phyloP scores from a whole-genome alignment of 805 yeast species.

The Hanseniaspora meyeri region DNA sequence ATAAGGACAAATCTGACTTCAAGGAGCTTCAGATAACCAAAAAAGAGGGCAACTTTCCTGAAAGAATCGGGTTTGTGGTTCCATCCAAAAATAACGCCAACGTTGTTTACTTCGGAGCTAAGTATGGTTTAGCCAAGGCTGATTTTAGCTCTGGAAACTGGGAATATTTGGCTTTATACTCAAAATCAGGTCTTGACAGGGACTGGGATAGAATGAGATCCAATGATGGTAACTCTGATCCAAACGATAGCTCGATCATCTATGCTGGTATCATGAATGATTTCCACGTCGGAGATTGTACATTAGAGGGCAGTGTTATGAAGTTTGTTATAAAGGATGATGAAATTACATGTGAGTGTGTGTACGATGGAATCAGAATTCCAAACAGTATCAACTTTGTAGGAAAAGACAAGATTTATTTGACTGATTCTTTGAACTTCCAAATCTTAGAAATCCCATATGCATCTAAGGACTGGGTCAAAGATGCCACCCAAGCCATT shows the following conservation, averaged over 20 bases:
- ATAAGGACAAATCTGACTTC: conserved; percentile 17
- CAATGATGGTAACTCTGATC: conserved; percentile 74
- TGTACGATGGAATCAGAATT: conserved; percentile 33
- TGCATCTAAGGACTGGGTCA: conserved; percentile 31
- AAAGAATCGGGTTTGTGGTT: conserved; percentile 59
- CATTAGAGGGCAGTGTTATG: conserved; percentile 46
- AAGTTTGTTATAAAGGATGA: conserved; percentile 29
- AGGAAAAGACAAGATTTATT: conserved; percentile 32
- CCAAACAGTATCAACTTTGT: conserved; percentile 66
- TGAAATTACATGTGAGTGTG: conserved; percentile 10
- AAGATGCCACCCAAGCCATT: conserved; percentile 28
- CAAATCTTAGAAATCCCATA: conserved; percentile 32
- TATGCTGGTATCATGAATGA: conserved; percentile 75
- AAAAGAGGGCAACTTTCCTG: conserved; percentile 29
- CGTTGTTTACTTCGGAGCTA: conserved; percentile 47
- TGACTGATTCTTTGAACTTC: conserved; percentile 41
- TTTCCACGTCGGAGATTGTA: conserved; percentile 30
- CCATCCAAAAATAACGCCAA: conserved; percentile 44
- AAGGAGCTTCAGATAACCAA: conserved; percentile 24
- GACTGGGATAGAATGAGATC: conserved; percentile 37
- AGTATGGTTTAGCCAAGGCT: conserved; percentile 50
- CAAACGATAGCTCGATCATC: conserved; percentile 47
- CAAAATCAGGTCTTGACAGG: conserved; percentile 14
- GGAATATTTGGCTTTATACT: conserved; percentile 30
- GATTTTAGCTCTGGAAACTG: conserved; percentile 33